These are phyloP conservation scores for Rubroshorea leprosula DNA, from an alignment of 345 rosid genomes.

Conservation along the genomic window DNA sequence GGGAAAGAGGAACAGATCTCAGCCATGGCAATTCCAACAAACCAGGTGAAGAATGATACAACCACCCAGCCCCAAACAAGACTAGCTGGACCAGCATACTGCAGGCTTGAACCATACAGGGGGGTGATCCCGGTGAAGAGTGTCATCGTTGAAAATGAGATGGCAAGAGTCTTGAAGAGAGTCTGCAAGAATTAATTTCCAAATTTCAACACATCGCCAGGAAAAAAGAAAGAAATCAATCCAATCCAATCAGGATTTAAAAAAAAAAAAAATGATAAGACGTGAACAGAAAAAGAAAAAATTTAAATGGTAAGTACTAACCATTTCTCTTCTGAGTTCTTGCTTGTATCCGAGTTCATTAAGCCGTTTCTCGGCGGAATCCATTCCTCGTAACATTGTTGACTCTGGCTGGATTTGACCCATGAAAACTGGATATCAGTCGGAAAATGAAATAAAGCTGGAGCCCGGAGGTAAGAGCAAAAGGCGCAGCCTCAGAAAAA, in stretches of 20 bases:
- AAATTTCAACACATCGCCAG: too few species aligned
- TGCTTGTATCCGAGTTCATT: constrained; percentile 59
- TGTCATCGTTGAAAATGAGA: constrained; percentile 60
- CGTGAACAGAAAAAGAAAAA: not conserved
- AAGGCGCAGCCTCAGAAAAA: too few species aligned
- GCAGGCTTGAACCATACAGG: constrained; percentile 54
- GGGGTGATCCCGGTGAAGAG: constrained; percentile 63
- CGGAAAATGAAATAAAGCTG: too few species aligned
- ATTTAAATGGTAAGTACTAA: not conserved
- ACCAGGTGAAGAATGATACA: constrained; percentile 59
- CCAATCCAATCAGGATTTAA: too few species aligned
- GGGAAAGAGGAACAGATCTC: constrained; percentile 71
- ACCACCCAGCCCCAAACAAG: constrained; percentile 70
- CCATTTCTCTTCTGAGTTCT: constrained; percentile 61
- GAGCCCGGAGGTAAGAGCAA: too few species aligned
- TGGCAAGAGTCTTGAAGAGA: constrained; percentile 53
- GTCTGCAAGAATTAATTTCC: constrained; percentile 48
- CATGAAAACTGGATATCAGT: too few species aligned
- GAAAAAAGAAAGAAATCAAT: too few species aligned
- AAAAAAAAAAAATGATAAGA: not conserved
- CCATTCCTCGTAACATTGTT: constrained; percentile 23
- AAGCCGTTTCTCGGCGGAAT: constrained; percentile 53
- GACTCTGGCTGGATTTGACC: too few species aligned
- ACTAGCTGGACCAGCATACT: constrained; percentile 51
- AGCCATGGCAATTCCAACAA: constrained; percentile 57